Percentiles rank a stretch among this genome's conserved stretches.
phyloP scores from a whole-genome alignment of 2,329 filamentous ascomycete genomes.

The Fusarium duplospermum region DNA sequence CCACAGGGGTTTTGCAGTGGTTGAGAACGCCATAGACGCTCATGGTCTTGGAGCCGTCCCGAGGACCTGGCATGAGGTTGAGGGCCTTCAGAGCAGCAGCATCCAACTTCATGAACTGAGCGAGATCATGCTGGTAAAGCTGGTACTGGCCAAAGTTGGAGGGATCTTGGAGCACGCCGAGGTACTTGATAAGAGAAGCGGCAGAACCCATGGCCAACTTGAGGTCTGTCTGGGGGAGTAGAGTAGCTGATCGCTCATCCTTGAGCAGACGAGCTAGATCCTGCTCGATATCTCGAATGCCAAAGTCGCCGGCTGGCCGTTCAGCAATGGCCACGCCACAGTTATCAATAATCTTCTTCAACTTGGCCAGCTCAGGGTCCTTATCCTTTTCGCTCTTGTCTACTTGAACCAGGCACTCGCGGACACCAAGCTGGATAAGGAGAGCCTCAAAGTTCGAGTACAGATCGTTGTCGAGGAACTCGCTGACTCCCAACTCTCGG shows the following conservation, averaged over 20 bases:
- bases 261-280: slow-evolving; percentile 89
- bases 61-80: slow-evolving; percentile 95
- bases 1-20: slow-evolving; percentile 96
- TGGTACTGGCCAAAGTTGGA: slow-evolving; percentile 98
- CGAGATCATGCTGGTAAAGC: slow-evolving; percentile 95
- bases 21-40: slow-evolving; percentile 94
- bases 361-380: slow-evolving; percentile 88
- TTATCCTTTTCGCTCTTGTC: slow-evolving; percentile 86
- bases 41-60: slow-evolving; percentile 97
- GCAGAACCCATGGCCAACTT: slow-evolving; percentile 97
- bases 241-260: slow-evolving; percentile 81
- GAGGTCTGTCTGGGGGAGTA: slow-evolving; percentile 88
- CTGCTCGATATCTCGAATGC: slow-evolving; percentile 92
- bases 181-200: slow-evolving; percentile 92
- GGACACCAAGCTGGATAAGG: slow-evolving; percentile 94
- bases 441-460: slow-evolving; percentile 98
- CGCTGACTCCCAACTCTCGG: slow-evolving; percentile 93
- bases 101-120: slow-evolving; percentile 98
- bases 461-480: slow-evolving; percentile 98
- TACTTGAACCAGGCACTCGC: slow-evolving; percentile 88
- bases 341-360: slow-evolving; percentile 89
- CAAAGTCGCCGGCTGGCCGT: slow-evolving; percentile 80
- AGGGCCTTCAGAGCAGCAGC: slow-evolving; percentile 92
- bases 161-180: slow-evolving; percentile 88
- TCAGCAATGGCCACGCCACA: slow-evolving; percentile 93